These are phyloP conservation scores for Chlamydomonas asymmetrica DNA, from an alignment of 139 green algal genomes.

Conservation along the genomic window DNA sequence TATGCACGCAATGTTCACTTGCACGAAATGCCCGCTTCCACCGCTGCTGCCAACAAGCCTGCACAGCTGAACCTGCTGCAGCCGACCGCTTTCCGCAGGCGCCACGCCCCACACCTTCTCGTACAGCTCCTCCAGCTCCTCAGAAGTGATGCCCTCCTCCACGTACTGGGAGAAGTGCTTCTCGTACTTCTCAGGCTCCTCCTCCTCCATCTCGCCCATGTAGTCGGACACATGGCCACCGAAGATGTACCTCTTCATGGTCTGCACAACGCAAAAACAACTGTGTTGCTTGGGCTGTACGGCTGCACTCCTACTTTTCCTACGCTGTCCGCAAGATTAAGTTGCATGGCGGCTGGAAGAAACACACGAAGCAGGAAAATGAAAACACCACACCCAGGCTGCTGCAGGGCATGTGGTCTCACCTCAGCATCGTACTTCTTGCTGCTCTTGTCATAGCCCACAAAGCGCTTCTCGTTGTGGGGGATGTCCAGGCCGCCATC, in stretches of 20 bases:
- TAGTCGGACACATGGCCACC: constrained; percentile 97
- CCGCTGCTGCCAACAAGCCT: too few species aligned
- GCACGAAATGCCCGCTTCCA: too few species aligned
- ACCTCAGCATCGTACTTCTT: constrained; percentile 94
- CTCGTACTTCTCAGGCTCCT: constrained; percentile 96
- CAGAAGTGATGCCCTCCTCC: constrained; percentile 80
- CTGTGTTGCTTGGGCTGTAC: not conserved
- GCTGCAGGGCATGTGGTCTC: too few species aligned
- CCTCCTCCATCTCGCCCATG: constrained; percentile 96
- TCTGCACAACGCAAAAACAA: constrained; percentile 6
- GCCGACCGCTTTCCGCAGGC: too few species aligned
- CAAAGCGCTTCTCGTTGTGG: constrained; percentile 98
- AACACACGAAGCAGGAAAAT: not conserved
- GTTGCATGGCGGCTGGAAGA: constrained; percentile 45
- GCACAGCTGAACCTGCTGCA: too few species aligned
- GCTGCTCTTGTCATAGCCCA: constrained; percentile 85
- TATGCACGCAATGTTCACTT: too few species aligned
- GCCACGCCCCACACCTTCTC: constrained; percentile 60
- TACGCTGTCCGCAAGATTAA: not conserved
- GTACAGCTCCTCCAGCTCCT: constrained; percentile 92
- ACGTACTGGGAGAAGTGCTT: constrained; percentile 89
- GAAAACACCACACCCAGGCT: too few species aligned
- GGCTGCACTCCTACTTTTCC: not conserved
- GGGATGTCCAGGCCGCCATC: constrained; percentile 98
- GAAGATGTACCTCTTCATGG: constrained; percentile 90